phyloP scores from a whole-genome alignment of 495 filamentous ascomycete species.

The Penicillium psychrofluorescens region DNA sequence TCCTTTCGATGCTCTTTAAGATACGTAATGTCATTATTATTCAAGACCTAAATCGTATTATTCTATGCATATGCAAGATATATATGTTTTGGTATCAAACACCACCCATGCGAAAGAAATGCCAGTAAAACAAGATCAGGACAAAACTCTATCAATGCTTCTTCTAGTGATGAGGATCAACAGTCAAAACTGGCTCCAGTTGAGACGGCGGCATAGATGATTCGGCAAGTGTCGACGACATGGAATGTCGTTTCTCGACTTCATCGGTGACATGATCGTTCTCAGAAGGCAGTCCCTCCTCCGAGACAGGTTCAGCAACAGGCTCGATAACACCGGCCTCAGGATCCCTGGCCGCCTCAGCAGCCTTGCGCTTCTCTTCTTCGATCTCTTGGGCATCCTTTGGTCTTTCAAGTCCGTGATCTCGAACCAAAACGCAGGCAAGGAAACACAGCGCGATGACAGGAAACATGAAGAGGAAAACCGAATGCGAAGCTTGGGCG shows the following conservation, averaged over 20 bases:
- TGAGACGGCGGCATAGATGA: conserved; percentile 13
- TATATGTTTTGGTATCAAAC: not conserved
- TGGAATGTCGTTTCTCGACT: conserved; percentile 10
- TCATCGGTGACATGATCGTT: not conserved
- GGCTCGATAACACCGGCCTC: conserved; percentile 9
- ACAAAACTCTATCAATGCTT: too few species aligned
- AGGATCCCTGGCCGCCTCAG: conserved; percentile 11
- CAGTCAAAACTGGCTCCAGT: conserved; percentile 1
- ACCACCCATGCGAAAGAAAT: not conserved
- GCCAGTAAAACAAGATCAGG: too few species aligned
- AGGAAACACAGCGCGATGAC: conserved; percentile 47
- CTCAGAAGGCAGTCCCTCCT: not conserved
- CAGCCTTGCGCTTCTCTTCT: conserved; percentile 17
- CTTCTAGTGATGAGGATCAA: too few species aligned
- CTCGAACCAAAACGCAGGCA: conserved; percentile 44
- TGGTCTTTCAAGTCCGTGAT: conserved; percentile 43
- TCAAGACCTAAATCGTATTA: not conserved
- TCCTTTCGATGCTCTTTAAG: conserved; percentile 28
- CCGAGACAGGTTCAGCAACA: not conserved
- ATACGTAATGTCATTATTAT: not conserved
- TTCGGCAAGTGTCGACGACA: conserved; percentile 12
- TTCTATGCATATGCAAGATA: not conserved
- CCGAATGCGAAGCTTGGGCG: conserved; percentile 40
- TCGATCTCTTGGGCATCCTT: conserved; percentile 39
- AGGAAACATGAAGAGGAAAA: conserved; percentile 50